These are phyloP conservation scores for Pichia ethanolica DNA, from an alignment of 805 yeast genomes.

Conservation along the genomic window DNA sequence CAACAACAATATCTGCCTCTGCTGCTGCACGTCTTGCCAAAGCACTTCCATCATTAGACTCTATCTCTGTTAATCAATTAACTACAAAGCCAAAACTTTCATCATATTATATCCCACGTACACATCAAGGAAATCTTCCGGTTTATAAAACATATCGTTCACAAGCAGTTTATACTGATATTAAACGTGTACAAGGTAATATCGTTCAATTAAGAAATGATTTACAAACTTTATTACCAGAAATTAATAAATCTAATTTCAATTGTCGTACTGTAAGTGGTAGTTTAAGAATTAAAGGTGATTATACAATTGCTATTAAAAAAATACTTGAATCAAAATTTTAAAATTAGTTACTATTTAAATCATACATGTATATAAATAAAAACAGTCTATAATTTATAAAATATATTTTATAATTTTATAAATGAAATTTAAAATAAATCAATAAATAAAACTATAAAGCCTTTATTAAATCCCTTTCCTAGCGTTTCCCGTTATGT, in stretches of 20 bases:
- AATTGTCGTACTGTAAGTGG: conserved; percentile 43
- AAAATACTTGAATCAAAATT: conserved; percentile 26
- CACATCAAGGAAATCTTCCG: conserved; percentile 68
- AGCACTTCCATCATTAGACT: conserved; percentile 22
- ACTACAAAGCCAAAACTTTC: conserved; percentile 29
- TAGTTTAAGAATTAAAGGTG: conserved; percentile 48
- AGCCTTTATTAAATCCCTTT: too few species aligned
- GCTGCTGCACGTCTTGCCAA: conserved; percentile 12
- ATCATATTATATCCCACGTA: conserved; percentile 39
- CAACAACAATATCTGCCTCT: background rate
- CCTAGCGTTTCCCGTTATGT: too few species aligned
- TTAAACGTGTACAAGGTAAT: conserved; percentile 66
- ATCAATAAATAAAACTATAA: too few species aligned
- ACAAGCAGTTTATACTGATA: conserved; percentile 59
- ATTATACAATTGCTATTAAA: conserved; percentile 31
- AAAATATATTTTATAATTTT: too few species aligned
- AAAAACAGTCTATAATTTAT: background rate
- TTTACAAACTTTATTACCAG: conserved; percentile 43
- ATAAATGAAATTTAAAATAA: too few species aligned
- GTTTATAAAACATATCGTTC: conserved; percentile 65
- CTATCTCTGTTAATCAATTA: conserved; percentile 20
- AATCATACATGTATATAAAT: background rate
- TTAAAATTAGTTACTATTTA: conserved; percentile 8
- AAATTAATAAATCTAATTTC: conserved; percentile 37
- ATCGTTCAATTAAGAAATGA: conserved; percentile 59